Base-by-base conservation (phyloP, 768 basidiomycete genomes). In the Clitopilus hobsonii region DNA sequence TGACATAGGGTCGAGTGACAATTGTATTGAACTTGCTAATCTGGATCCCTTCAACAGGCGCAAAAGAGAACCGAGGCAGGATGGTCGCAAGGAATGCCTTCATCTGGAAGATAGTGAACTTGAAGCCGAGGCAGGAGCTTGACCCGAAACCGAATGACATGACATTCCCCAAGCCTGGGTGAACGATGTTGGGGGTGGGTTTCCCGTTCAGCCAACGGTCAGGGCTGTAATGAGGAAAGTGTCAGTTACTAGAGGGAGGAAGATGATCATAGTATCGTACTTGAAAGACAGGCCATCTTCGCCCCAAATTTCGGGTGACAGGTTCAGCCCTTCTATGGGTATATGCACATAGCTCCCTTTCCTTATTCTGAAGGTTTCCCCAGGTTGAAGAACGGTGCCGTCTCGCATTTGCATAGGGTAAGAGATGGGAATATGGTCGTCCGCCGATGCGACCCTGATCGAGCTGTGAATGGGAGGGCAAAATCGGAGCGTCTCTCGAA, bases 341-440 rank as follows among this genome's bases (percentile, higher is more conserved):
- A 84, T 74, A 55, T 84, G 82, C 11, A 85, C 69, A 56, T 76
- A 81, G 57, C 75, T 78, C 6, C 81, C 82, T 57, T 82, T 82
- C 49, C 74, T 71, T 54, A 85, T 80, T 30, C 62, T 69, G 38
- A 81, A 70, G 51, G 66, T 64, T 22, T 63, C 73, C 28, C 70
- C 70, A 22, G 67, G 65, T n/a, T 67, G 63, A 18, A 77, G 53
- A 22, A 70, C 54, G 0, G 69, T 70, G 32, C 78, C 77, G 56
- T 77, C 70, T 13, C 66, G 65, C 38, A 77, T 65, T n/a, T 67
- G 63, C 24, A 81, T 65, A 3, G 75, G 76, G 49, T 74, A 65
- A 0, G 77, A 77, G 45, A 82, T 61, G 1, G 83, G 84, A 26
- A 88, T 81, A 20, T 70, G 56, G 58, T 84, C 83, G 60, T 84